A percentile compares a stretch with the other conserved stretches of the same genome.
Conservation (phyloP, 1,284 basidiomycete species). For the Ustilago nuda region DNA sequence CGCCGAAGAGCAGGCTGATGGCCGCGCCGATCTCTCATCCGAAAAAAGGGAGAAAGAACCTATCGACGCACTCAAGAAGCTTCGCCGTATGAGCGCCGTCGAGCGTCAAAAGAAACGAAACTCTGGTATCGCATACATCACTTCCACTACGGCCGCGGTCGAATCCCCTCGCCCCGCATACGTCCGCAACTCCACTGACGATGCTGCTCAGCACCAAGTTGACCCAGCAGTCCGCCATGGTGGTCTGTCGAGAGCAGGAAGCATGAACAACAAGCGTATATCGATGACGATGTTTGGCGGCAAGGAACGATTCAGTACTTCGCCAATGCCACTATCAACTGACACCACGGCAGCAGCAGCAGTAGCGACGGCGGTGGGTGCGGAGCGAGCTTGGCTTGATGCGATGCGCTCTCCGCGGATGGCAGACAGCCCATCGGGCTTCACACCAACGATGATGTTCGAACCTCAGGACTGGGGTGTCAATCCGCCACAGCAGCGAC, state of each 20-base stretch:
- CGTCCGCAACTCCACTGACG: conserved; percentile 15
- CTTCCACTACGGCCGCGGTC: conserved; percentile 9
- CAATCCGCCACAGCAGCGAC: conserved; percentile 9
- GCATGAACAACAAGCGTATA: conserved; percentile 35
- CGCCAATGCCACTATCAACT: conserved; percentile 9
- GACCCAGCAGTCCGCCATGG: conserved; percentile 14
- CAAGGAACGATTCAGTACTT: conserved; percentile 26
- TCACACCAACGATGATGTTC: conserved; percentile 50
- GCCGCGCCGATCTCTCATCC: conserved; percentile 32
- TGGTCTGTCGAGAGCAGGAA: conserved; percentile 24
- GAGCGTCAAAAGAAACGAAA: conserved; percentile 48
- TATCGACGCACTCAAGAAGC: conserved; percentile 42
- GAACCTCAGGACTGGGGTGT: conserved; percentile 41
- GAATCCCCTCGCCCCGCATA: conserved; percentile 24
- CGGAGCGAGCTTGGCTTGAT: conserved; percentile 41
- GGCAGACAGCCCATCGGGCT: conserved; percentile 50
- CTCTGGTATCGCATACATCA: conserved; percentile 51
- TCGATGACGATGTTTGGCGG: conserved; percentile 44
- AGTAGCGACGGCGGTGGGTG: conserved; percentile 4
- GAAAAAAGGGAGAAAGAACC: conserved; percentile 46
- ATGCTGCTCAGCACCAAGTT: conserved; percentile 5
- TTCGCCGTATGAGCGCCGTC: conserved; percentile 41
- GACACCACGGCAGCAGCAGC: conserved; percentile 17
- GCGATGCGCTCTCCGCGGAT: conserved; percentile 46
- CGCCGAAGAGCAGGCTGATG: conserved; percentile 1